Conservation (phyloP, 2,329 filamentous ascomycete species). For the Hymenoscyphus albidus region DNA sequence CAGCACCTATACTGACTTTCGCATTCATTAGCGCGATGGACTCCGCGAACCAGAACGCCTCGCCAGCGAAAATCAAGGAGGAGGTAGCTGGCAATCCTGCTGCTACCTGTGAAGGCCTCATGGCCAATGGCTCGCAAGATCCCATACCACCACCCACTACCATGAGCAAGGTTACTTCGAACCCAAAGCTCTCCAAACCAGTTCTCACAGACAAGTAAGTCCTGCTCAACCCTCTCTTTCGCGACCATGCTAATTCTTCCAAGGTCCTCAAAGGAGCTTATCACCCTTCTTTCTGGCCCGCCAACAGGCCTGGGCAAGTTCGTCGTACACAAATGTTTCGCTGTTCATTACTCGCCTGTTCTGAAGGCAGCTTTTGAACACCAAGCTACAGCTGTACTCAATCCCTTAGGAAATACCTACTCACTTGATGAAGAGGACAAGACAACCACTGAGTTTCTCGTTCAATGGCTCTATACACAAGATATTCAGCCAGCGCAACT, state of each 20-base stretch:
- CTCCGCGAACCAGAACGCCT: no score
- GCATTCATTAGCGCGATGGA: no score
- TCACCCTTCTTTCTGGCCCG: neutral
- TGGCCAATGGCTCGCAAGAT: no score
- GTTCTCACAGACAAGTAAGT: neutral
- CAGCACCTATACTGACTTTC: no score
- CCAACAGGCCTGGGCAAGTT: neutral
- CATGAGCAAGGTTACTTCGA: no score
- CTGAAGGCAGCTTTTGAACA: constrained; percentile 13
- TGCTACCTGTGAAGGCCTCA: no score
- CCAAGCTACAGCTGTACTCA: neutral
- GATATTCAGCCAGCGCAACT: neutral
- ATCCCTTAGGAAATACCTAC: neutral
- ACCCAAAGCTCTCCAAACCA: neutral
- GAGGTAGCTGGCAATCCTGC: no score
- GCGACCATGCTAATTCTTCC: neutral
- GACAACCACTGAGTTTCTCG: neutral
- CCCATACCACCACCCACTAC: no score
- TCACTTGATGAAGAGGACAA: neutral
- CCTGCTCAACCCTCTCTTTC: neutral
- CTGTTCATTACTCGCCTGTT: constrained; percentile 12
- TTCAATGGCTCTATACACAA: constrained; percentile 16
- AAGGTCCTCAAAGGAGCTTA: constrained; percentile 8
- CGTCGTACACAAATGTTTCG: constrained; percentile 14
- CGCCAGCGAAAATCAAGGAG: no score